Evolutionary conservation across 2,329 filamentous ascomycete species (phyloP).

Genomic region (Chlorencoelia australis): DNA sequence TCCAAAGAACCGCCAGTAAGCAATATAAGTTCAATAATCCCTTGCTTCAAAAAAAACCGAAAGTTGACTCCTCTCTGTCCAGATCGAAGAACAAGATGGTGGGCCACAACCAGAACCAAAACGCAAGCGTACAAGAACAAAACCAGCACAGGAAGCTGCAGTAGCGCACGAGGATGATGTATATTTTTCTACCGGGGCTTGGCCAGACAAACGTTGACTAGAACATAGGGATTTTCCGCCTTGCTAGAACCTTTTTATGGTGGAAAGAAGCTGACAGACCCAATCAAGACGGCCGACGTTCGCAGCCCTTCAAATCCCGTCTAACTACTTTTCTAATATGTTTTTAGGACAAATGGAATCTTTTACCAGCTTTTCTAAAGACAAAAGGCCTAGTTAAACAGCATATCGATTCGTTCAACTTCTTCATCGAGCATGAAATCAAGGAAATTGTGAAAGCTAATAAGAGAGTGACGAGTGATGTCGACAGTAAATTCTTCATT

Average conservation of each 20-base stretch:
- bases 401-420: slow-evolving; percentile 86
- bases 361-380: slow-evolving; percentile 93
- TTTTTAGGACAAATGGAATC: slow-evolving; percentile 89
- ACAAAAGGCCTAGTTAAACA: slow-evolving; percentile 94
- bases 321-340: slow-evolving; percentile 27
- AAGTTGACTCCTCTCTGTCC: no score
- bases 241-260: slow-evolving; percentile 62
- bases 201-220: neutral
- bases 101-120: slow-evolving; percentile 13
- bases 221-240: slow-evolving; percentile 45
- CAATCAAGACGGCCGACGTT: slow-evolving; percentile 52
- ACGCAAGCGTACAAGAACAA: slow-evolving; percentile 14
- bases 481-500: slow-evolving; percentile 85
- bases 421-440: slow-evolving; percentile 92
- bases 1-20: no score
- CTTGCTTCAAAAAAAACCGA: neutral
- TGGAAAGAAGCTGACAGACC: slow-evolving; percentile 56
- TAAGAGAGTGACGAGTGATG: slow-evolving; percentile 78
- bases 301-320: neutral
- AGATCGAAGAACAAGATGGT: slow-evolving; percentile 1
- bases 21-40: no score
- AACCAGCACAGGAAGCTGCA: slow-evolving; percentile 11
- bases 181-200: neutral
- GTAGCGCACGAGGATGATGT: slow-evolving; percentile 20
- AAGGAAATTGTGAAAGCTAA: slow-evolving; percentile 95